Conservation (phyloP, 1,139 yeast genomes). For the Arxiozyma heterogenica region DNA sequence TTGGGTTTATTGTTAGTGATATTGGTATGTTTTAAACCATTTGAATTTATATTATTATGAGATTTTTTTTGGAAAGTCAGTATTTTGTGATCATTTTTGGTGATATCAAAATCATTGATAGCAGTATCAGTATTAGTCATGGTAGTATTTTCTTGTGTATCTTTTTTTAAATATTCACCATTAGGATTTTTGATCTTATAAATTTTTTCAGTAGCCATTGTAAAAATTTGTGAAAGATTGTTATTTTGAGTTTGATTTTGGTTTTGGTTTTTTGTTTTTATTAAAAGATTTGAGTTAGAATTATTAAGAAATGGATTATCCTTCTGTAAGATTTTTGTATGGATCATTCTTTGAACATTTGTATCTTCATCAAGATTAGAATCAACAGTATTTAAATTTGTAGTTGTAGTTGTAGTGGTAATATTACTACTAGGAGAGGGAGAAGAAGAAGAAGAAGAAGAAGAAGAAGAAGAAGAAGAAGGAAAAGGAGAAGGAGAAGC, state of each 20-base stretch:
- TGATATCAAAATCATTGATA: slow-evolving; percentile 1
- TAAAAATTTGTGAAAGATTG: not conserved
- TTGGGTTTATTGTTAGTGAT: not conserved
- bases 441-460: no score
- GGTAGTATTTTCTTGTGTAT: not conserved
- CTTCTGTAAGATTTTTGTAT: slow-evolving; percentile 23
- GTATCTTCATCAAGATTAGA: not conserved
- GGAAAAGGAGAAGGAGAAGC: no score
- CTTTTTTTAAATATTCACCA: not conserved
- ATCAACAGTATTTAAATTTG: not conserved
- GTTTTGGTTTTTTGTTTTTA: not conserved
- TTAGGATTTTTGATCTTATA: slow-evolving; percentile 2
- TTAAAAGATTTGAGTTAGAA: not conserved
- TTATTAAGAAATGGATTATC: slow-evolving; percentile 25
- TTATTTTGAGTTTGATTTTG: no score
- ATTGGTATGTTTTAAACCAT: slow-evolving; percentile 4
- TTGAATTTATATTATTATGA: slow-evolving; percentile 7
- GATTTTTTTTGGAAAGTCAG: not conserved
- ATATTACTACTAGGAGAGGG: not conserved
- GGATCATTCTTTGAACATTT: slow-evolving; percentile 15
- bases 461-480: no score
- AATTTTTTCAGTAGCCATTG: slow-evolving; percentile 1
- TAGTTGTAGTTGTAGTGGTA: not conserved
- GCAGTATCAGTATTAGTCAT: not conserved
- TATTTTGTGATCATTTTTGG: not conserved